phyloP scores from a whole-genome alignment of 768 basidiomycete species.

The Plicaturopsis crispa region DNA sequence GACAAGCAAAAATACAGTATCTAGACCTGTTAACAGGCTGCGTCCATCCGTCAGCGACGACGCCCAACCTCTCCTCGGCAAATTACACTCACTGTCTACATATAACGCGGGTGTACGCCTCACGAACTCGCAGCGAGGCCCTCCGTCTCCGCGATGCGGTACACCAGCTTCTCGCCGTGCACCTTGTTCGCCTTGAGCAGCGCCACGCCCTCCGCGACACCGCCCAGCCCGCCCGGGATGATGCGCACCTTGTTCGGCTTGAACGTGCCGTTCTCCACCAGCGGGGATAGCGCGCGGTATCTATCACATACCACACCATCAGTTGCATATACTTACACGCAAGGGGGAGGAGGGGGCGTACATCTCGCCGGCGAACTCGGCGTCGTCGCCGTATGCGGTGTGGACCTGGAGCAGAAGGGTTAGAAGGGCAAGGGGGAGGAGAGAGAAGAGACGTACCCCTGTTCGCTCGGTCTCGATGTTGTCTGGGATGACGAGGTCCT shows the following conservation, averaged over 20 bases:
- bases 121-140: too few species aligned
- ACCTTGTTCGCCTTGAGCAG: constrained; percentile 26
- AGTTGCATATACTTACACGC: too few species aligned
- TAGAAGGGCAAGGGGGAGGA: not conserved
- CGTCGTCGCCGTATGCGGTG: not conserved
- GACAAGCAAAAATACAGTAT: too few species aligned
- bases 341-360: too few species aligned
- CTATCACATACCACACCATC: not conserved
- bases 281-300: not conserved
- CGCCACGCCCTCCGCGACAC: constrained; percentile 27
- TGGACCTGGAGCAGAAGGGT: not conserved
- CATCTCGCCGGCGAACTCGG: not conserved
- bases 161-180: constrained; percentile 38
- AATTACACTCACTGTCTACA: too few species aligned
- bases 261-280: not conserved
- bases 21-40: too few species aligned
- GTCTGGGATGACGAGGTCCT: not conserved
- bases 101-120: too few species aligned
- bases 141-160: constrained; percentile 28
- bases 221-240: constrained; percentile 31
- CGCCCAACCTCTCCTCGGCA: too few species aligned
- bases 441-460: not conserved
- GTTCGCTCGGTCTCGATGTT: too few species aligned
- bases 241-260: constrained; percentile 34
- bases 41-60: too few species aligned